These are phyloP conservation scores for Globisporangium perplexum DNA, from an alignment of 352 stramenopile species.

Conservation along the genomic window DNA sequence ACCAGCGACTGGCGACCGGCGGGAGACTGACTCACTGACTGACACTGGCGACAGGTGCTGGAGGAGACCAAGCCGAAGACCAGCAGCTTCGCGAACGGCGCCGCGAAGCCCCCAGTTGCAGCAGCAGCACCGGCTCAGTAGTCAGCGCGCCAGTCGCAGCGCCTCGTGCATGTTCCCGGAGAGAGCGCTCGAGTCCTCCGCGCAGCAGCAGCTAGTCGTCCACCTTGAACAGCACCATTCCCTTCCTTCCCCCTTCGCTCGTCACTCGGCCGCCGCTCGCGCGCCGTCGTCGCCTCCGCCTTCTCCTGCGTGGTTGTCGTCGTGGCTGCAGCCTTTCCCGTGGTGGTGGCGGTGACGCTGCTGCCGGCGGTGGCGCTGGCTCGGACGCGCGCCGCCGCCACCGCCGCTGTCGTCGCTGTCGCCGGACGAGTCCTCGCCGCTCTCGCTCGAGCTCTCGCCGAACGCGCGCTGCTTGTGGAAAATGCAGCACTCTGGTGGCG, in stretches of 20 bases:
- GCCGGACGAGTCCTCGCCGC: conserved; percentile 72
- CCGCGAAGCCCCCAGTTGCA: background rate
- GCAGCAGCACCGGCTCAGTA: conserved; percentile 1
- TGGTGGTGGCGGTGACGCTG: conserved; percentile 13
- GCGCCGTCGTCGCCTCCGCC: background rate
- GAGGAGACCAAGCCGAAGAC: conserved; percentile 24
- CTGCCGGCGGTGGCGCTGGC: conserved; percentile 8
- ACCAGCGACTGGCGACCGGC: no score
- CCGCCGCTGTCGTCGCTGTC: no score
- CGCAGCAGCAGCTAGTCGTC: background rate
- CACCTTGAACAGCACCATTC: background rate
- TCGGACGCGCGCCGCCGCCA: conserved; percentile 2
- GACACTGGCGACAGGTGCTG: conserved; percentile 17
- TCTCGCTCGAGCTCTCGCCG: conserved; percentile 90
- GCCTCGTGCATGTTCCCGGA: background rate
- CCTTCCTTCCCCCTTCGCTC: background rate
- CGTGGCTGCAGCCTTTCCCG: conserved; percentile 10
- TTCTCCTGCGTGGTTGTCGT: background rate
- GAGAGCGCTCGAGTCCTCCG: background rate
- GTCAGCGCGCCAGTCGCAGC: background rate
- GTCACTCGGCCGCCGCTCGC: background rate
- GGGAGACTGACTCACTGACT: background rate
- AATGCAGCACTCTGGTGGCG: conserved; percentile 91
- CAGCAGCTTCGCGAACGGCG: background rate
- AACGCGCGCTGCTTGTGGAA: conserved; percentile 92